A percentile compares a stretch with the other conserved stretches of the same genome.
Conservation (phyloP, 2,329 filamentous ascomycete species). For the Lecanosticta acicola region DNA sequence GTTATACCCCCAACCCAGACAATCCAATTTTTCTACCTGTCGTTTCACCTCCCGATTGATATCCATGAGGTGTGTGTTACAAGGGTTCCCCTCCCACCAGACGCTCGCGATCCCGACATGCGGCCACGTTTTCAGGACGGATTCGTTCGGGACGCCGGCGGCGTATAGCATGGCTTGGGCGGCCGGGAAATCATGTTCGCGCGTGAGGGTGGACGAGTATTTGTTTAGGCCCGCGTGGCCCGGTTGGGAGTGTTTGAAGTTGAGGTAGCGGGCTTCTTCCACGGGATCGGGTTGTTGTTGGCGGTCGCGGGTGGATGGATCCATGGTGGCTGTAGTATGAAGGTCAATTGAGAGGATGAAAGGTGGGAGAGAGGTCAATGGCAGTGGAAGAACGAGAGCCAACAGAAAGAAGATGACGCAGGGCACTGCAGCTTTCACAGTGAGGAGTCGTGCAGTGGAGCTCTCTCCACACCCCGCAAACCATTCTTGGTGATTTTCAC, state of each 20-base stretch:
- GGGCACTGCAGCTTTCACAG: constrained; percentile 2
- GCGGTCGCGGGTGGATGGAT: constrained; percentile 15
- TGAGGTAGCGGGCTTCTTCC: constrained; percentile 49
- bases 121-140: constrained; percentile 83
- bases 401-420: constrained; percentile 13
- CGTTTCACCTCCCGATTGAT: constrained; percentile 83
- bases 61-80: constrained; percentile 74
- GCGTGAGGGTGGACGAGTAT: constrained; percentile 77
- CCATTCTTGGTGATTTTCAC: constrained; percentile 1
- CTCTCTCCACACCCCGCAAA: constrained; percentile 14
- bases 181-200: constrained; percentile 82
- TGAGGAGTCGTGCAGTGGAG: not conserved
- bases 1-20: constrained; percentile 94
- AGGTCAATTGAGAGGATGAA: not conserved
- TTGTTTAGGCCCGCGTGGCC: constrained; percentile 63
- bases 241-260: constrained; percentile 52
- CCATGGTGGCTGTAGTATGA: not conserved
- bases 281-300: constrained; percentile 21
- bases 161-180: constrained; percentile 96
- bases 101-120: constrained; percentile 88
- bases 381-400: constrained; percentile 7
- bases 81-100: constrained; percentile 96
- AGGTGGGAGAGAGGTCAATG: constrained; percentile 8
- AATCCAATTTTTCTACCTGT: constrained; percentile 70
- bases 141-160: constrained; percentile 74